These are phyloP conservation scores for Penicillium antarcticum DNA, from an alignment of 495 filamentous ascomycete genomes.

Conservation along the genomic window DNA sequence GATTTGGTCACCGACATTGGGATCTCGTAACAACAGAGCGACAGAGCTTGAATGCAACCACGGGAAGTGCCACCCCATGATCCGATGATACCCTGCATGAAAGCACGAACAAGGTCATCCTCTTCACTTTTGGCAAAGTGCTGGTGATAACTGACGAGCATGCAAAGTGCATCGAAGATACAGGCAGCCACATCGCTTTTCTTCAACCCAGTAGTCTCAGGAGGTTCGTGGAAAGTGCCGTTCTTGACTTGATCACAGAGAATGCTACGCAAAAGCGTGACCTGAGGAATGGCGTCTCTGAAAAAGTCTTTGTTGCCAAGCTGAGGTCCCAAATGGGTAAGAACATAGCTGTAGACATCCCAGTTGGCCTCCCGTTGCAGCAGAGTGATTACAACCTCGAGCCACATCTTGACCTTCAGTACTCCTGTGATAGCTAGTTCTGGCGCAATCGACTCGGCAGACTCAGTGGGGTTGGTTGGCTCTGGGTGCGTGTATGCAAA, in stretches of 20 bases:
- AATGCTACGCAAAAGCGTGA: slow-evolving; percentile 71
- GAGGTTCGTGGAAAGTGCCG: slow-evolving; percentile 72
- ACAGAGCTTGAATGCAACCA: slow-evolving; percentile 89
- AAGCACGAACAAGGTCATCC: slow-evolving; percentile 82
- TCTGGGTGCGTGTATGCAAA: slow-evolving; percentile 32
- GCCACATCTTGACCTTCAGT: slow-evolving; percentile 69
- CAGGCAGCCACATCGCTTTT: slow-evolving; percentile 86
- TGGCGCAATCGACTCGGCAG: not conserved
- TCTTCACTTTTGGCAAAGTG: slow-evolving; percentile 81
- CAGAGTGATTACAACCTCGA: slow-evolving; percentile 69
- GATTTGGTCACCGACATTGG: slow-evolving; percentile 78
- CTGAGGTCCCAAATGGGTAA: slow-evolving; percentile 84
- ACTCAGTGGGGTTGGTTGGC: slow-evolving; percentile 5
- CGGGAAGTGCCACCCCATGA: slow-evolving; percentile 83
- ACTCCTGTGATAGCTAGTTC: slow-evolving; percentile 20
- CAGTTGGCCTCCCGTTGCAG: slow-evolving; percentile 79
- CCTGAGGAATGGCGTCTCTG: slow-evolving; percentile 61
- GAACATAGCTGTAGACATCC: slow-evolving; percentile 89
- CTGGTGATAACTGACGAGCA: slow-evolving; percentile 82
- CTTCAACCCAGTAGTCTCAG: slow-evolving; percentile 68
- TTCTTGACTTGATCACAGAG: slow-evolving; percentile 79
- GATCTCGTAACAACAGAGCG: slow-evolving; percentile 90
- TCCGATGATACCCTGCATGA: slow-evolving; percentile 73
- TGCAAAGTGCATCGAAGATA: slow-evolving; percentile 77
- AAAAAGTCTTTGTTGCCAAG: slow-evolving; percentile 89